Percentiles rank a stretch among this genome's conserved stretches.
Evolutionary conservation across 2,329 filamentous ascomycete genomes (phyloP).

Genomic region (Apiospora rasikravindrae): DNA sequence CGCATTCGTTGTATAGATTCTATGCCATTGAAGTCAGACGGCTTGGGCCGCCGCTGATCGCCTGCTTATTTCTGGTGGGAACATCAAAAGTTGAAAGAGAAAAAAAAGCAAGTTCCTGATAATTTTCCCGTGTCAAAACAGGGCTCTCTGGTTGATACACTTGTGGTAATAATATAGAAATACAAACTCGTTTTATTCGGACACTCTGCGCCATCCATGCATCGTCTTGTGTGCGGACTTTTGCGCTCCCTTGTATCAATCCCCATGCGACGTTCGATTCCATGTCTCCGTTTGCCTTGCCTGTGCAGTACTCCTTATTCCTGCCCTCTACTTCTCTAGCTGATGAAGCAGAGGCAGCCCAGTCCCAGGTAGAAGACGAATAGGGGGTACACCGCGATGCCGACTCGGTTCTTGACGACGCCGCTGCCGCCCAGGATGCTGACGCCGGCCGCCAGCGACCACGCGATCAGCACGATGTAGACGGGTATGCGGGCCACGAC

Average conservation of each 20-base stretch:
- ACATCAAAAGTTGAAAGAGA: not conserved
- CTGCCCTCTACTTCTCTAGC: constrained; percentile 55
- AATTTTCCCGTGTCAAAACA: not conserved
- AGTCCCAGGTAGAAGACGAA: constrained; percentile 94
- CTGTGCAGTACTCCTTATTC: not conserved
- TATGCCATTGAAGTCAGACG: not conserved
- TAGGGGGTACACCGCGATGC: constrained; percentile 90
- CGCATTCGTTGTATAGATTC: not conserved
- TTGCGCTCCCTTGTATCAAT: not conserved
- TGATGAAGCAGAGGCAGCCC: constrained; percentile 96
- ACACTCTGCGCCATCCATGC: not conserved
- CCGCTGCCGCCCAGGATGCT: constrained; percentile 96
- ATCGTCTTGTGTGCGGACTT: not conserved
- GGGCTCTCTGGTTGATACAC: not conserved
- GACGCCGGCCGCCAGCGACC: constrained; percentile 93
- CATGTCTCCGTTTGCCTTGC: not conserved
- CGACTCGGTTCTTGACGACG: constrained; percentile 92
- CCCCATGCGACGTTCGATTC: not conserved
- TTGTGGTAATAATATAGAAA: constrained; percentile 2
- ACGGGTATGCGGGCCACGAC: constrained; percentile 87
- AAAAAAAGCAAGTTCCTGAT: not conserved
- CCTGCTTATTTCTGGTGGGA: not conserved
- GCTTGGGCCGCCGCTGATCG: not conserved
- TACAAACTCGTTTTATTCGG: constrained; percentile 6
- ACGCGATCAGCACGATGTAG: constrained; percentile 85